Conservation (phyloP, 306 rosid genomes). For the Medicago arabica region DNA sequence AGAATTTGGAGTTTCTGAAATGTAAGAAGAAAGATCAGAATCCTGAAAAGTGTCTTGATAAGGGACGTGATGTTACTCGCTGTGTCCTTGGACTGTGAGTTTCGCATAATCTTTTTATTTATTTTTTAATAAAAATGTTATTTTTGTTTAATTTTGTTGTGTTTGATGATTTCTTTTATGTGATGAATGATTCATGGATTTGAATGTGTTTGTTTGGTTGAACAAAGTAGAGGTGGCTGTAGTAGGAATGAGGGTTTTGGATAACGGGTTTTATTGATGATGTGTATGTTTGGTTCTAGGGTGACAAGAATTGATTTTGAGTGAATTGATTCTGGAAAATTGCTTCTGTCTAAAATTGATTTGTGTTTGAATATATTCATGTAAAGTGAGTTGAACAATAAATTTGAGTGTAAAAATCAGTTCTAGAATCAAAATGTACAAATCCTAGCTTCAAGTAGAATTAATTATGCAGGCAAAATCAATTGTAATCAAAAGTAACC, state of each 20-base stretch:
- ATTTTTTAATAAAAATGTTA: no score
- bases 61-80: conserved; percentile 89
- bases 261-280: background rate
- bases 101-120: background rate
- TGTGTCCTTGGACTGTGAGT: conserved; percentile 89
- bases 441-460: no score
- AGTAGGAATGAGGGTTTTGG: background rate
- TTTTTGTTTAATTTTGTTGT: background rate
- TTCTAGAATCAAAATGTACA: no score
- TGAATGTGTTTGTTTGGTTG: background rate
- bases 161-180: background rate
- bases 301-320: no score
- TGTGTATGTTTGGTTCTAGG: no score
- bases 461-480: no score
- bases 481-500: no score
- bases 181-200: background rate
- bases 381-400: no score
- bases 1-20: conserved; percentile 84
- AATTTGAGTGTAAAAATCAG: no score
- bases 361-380: no score
- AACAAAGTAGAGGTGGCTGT: conserved; percentile 6
- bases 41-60: conserved; percentile 91
- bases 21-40: conserved; percentile 90
- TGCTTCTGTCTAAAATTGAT: no score
- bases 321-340: no score